Conservation (phyloP, 768 basidiomycete genomes). For the Fomitopsis pulvina region DNA sequence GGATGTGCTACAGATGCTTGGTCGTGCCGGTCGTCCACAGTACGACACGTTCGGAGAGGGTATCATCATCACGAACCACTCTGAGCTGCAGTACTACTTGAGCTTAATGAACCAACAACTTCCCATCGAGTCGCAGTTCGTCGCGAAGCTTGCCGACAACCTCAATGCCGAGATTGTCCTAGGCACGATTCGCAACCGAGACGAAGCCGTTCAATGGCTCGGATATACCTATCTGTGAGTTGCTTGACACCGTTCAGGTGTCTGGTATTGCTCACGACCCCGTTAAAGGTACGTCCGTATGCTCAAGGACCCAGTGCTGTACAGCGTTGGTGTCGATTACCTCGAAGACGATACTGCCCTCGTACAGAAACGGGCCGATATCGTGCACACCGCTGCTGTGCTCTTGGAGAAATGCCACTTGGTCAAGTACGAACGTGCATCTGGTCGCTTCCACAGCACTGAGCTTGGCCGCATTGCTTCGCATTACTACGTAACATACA, state of each 20-base stretch:
- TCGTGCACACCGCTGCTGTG: constrained; percentile 88
- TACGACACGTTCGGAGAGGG: constrained; percentile 97
- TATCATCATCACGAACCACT: constrained; percentile 96
- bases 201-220: constrained; percentile 96
- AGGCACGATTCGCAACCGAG: constrained; percentile 89
- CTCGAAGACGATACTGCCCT: constrained; percentile 77
- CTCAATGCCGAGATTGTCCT: constrained; percentile 96
- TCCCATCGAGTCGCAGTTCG: constrained; percentile 95
- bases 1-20: constrained; percentile 98
- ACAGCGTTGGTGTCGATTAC: constrained; percentile 86
- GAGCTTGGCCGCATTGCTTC: constrained; percentile 93
- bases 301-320: constrained; percentile 83
- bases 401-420: constrained; percentile 91
- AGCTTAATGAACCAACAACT: constrained; percentile 94
- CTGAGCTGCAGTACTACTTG: constrained; percentile 95
- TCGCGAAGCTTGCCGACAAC: constrained; percentile 88
- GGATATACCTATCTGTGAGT: constrained; percentile 90
- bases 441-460: constrained; percentile 86
- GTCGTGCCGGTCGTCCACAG: constrained; percentile 94
- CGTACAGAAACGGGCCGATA: constrained; percentile 91
- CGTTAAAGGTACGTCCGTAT: constrained; percentile 83
- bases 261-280: constrained; percentile 8
- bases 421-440: constrained; percentile 86
- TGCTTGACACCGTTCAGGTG: background rate
- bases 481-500: constrained; percentile 92